Evolutionary conservation across 2,329 filamentous ascomycete species (phyloP), one percentile per base, ranked within the genome.

Genomic region (Botrytis hyacinthi): DNA sequence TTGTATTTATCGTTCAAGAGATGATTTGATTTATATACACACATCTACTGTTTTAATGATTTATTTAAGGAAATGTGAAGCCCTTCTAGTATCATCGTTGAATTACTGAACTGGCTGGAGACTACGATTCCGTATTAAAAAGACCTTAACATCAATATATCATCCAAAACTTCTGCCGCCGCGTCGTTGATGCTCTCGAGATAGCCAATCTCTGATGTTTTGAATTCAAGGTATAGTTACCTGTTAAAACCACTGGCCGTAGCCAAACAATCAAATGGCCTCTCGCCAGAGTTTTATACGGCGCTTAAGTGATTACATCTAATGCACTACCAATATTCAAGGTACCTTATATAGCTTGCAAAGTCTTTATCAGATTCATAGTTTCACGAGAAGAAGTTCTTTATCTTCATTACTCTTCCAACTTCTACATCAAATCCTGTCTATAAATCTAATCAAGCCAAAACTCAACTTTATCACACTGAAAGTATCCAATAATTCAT

Each of bases 21-120:
- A 37, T 37, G 7, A 9, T 2, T 2, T 48, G 22, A 4, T 12
- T 48, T 48, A 26, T 4, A 26, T 48, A 26, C 7, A 48, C 18
- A 22, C 0, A 12, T 26, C 22, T 4, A 48, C 22, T 48, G 10
- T 4, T 26, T 26, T 12, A 4, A 26, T 26, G 10, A 26, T 22
- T 26, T 4, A 48, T 0, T 2, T 3, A 22, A 26, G 8, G 46
- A 26, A 48, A 22, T 22, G 20, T 0, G 44, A 9, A 48, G 0
- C 2, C 8, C 3, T 22, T 48, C 20, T 42, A 20, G 20, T 22
- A 22, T 22, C 3, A 26, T 44, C 42, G 6, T 9, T 48, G 20
- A 3, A 10, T 26, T 9, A 22, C 0, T 22, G 3, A 48, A 26
- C 44, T 10, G 1, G 9, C 20, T 10, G 7, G 1, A 51, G 4